Base-by-base conservation (phyloP, 805 yeast genomes). In the Cyberlindnera galapagoensis region DNA sequence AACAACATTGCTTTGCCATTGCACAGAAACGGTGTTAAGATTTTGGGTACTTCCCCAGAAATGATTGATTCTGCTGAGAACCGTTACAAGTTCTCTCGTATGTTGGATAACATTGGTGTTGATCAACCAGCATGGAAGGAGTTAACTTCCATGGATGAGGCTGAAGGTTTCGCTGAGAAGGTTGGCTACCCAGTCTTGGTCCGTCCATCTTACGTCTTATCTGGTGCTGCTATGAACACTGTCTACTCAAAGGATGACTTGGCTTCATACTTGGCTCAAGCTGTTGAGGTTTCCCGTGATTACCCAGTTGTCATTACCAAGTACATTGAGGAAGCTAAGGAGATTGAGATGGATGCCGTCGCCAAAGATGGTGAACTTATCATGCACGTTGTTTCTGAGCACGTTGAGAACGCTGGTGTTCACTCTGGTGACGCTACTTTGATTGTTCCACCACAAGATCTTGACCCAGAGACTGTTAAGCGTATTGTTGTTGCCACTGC, bases 51-150 rank as follows among this genome's bases (percentile, higher is more conserved):
- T 28, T 82, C 95, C 21, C 98, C 98, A 36, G 95, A 85, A 60
- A 87, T 86, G 95, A 92, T 90, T 59, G 98, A 90, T 56, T 77
- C 94, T 40, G 98, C 98, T 43, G 98, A 90, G 70, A 88, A 90
- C 66, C 77, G 98, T 67, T 88, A 86, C 74, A 90, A 92, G 67
- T 90, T 90, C 68, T 86, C 96, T 26, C 84, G 96, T 64, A 87
- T 90, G 94, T 72, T 90, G 65, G 98, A 90, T 62, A 76, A 75
- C 47, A 90, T 90, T 53, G 95, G 94, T 35, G 97, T 90, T 43
- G 98, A 90, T 64, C 98, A 90, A 65, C 98, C 98, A 26, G 95
- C 96, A 23, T 90, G 98, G 98, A 90, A 88, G 62, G 98, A 90
- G 62, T 74, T 90, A 51, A 87, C 97, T 22, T 84, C 95, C 16